These are phyloP conservation scores for Sugiyamaella boreocaroliniensis DNA, from an alignment of 805 yeast genomes.

Conservation along the genomic window DNA sequence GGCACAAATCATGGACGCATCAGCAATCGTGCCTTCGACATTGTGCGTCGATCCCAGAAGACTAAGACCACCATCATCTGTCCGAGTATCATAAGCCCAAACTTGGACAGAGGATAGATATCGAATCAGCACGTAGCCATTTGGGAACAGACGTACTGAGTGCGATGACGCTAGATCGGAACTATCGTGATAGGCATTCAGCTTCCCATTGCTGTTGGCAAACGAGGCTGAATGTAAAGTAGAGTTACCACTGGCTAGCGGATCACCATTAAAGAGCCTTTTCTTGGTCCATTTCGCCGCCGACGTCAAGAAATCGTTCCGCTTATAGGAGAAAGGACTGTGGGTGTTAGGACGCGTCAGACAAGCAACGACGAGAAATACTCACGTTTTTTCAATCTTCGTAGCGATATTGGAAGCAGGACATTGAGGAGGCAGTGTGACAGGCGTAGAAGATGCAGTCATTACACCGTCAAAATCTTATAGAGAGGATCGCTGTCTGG, in stretches of 20 bases:
- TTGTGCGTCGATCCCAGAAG: constrained; percentile 11
- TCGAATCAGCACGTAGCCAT: constrained; percentile 7
- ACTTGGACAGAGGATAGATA: constrained; percentile 13
- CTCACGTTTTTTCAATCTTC: constrained; percentile 8
- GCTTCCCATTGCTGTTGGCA: background rate
- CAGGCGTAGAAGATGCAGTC: constrained; percentile 4
- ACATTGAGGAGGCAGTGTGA: background rate
- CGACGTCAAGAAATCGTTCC: constrained; percentile 14
- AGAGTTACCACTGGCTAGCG: background rate
- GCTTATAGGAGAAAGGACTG: constrained; percentile 10
- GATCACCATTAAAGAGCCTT: constrained; percentile 9
- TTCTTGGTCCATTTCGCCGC: constrained; percentile 21
- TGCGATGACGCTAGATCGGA: background rate
- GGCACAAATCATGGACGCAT: constrained; percentile 1
- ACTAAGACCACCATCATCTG: background rate
- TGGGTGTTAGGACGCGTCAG: background rate
- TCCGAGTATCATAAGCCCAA: constrained; percentile 10
- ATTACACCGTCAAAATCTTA: background rate
- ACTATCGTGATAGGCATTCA: background rate
- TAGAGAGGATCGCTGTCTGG: background rate
- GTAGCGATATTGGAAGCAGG: constrained; percentile 8
- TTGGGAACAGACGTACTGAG: background rate
- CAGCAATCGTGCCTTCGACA: constrained; percentile 12
- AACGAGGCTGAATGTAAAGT: background rate
- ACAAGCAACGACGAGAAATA: background rate